Conservation (phyloP, 495 filamentous ascomycete species). For the Thermochaetoides thermophila region DNA sequence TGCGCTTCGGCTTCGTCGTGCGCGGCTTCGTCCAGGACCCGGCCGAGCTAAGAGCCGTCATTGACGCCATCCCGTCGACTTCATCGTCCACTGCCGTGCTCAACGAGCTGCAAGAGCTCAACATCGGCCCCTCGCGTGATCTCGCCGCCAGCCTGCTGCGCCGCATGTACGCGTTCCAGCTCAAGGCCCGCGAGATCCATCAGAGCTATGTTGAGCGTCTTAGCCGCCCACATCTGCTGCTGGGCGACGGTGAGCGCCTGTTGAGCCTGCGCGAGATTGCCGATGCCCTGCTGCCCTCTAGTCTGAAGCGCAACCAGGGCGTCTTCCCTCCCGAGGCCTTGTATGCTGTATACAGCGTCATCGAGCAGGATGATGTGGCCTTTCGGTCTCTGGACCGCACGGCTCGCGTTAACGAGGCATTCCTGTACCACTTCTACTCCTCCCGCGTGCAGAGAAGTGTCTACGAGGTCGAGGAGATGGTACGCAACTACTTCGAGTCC, state of each 20-base stretch:
- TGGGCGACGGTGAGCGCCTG: slow-evolving; percentile 36
- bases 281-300: slow-evolving; percentile 27
- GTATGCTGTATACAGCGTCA: slow-evolving; percentile 52
- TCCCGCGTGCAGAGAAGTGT: slow-evolving; percentile 14
- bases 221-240: slow-evolving; percentile 31
- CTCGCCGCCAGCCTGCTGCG: slow-evolving; percentile 33
- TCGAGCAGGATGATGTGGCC: slow-evolving; percentile 40
- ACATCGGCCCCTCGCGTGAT: slow-evolving; percentile 37
- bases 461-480: slow-evolving; percentile 13
- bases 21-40: slow-evolving; percentile 42
- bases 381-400: slow-evolving; percentile 25
- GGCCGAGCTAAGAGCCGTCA: slow-evolving; percentile 41
- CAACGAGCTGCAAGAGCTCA: slow-evolving; percentile 33
- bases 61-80: slow-evolving; percentile 41
- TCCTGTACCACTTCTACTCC: slow-evolving; percentile 25
- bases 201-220: slow-evolving; percentile 34
- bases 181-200: slow-evolving; percentile 36
- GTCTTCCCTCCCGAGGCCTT: slow-evolving; percentile 39
- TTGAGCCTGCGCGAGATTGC: slow-evolving; percentile 52
- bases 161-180: slow-evolving; percentile 37
- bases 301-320: slow-evolving; percentile 30
- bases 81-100: slow-evolving; percentile 17
- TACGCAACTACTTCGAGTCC: slow-evolving; percentile 20
- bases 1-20: slow-evolving; percentile 43
- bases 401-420: slow-evolving; percentile 20